Evolutionary conservation across 2,329 filamentous ascomycete species (phyloP).

Genomic region (Ceratocystis eucalypticola): DNA sequence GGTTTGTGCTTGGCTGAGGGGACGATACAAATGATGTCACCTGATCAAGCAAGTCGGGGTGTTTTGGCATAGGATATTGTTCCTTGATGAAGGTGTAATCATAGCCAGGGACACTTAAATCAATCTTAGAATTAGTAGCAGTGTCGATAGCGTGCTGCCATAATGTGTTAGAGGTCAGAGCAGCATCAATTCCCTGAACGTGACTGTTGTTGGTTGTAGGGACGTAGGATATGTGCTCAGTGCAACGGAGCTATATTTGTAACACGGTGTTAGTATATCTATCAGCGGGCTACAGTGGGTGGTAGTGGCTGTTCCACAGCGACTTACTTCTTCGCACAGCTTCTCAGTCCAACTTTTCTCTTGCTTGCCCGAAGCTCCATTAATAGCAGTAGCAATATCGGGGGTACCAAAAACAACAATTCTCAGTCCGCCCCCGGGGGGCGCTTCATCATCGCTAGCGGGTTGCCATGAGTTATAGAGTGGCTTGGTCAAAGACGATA

Average conservation of each 20-base stretch:
- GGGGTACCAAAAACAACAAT: constrained; percentile 39
- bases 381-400: constrained; percentile 30
- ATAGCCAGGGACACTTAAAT: constrained; percentile 27
- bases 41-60: constrained; percentile 33
- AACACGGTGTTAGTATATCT: background rate
- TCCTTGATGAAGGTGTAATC: constrained; percentile 33
- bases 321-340: constrained; percentile 35
- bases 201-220: constrained; percentile 30
- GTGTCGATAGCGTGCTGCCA: constrained; percentile 31
- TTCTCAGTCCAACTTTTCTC: constrained; percentile 34
- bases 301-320: background rate
- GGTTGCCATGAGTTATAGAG: constrained; percentile 22
- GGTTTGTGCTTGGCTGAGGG: constrained; percentile 25
- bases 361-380: constrained; percentile 22
- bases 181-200: constrained; percentile 25
- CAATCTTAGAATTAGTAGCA: constrained; percentile 24
- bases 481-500: constrained; percentile 17
- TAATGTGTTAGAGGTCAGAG: constrained; percentile 39
- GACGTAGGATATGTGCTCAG: constrained; percentile 34
- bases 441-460: constrained; percentile 22
- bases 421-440: constrained; percentile 29
- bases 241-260: constrained; percentile 33
- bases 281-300: background rate
- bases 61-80: constrained; percentile 31
- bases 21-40: constrained; percentile 34